Evolutionary conservation across 345 rosid species (phyloP).

Genomic region (Moringa oleifera): DNA sequence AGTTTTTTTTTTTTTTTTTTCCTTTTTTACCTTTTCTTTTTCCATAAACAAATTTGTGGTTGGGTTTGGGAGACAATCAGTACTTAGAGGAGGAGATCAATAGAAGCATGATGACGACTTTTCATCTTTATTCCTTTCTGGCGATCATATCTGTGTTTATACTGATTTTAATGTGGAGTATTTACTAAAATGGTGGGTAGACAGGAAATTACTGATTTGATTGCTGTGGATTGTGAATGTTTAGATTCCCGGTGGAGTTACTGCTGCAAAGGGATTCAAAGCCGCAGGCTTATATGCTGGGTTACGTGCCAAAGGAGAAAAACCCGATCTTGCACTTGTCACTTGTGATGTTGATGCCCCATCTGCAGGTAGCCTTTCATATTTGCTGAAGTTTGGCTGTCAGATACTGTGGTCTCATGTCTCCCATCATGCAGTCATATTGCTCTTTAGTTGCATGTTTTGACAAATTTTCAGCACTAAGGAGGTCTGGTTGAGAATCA

Average conservation of each 20-base stretch:
- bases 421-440: background rate
- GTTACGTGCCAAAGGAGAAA: constrained; percentile 75
- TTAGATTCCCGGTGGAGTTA: constrained; percentile 87
- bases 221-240: background rate
- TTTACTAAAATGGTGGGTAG: background rate
- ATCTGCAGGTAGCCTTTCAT: constrained; percentile 52
- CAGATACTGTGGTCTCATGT: background rate
- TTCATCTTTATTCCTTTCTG: too few species aligned
- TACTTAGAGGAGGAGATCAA: background rate
- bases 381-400: constrained; percentile 6
- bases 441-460: background rate
- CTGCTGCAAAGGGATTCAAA: constrained; percentile 87
- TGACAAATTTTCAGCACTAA: background rate
- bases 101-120: too few species aligned
- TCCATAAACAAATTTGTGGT: too few species aligned
- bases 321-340: constrained; percentile 88
- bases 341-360: constrained; percentile 80
- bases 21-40: too few species aligned
- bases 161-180: background rate
- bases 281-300: constrained; percentile 87
- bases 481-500: background rate
- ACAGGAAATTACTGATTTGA: background rate
- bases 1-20: too few species aligned
- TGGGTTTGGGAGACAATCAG: background rate
- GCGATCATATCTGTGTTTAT: background rate